These are phyloP conservation scores for Acaromyces ingoldii DNA, from an alignment of 1,284 basidiomycete species.

Conservation along the genomic window DNA sequence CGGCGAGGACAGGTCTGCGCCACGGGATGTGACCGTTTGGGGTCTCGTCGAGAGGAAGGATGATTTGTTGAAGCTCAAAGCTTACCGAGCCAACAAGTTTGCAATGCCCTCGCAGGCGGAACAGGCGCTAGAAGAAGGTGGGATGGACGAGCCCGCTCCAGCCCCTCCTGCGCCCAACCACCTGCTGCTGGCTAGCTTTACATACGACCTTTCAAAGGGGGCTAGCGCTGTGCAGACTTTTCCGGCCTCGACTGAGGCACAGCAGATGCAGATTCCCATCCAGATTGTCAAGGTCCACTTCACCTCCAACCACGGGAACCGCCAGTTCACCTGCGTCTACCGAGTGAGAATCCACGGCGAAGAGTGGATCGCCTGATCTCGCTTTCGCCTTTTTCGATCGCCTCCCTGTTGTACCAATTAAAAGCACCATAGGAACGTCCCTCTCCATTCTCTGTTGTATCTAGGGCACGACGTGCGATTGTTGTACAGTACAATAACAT, in stretches of 20 bases:
- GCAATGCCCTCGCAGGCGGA: conserved; percentile 52
- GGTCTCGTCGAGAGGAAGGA: conserved; percentile 59
- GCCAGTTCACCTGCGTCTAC: conserved; percentile 82
- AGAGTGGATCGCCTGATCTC: no score
- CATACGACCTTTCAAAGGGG: conserved; percentile 63
- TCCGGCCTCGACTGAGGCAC: conserved; percentile 65
- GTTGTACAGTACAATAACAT: no score
- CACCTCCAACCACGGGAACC: conserved; percentile 78
- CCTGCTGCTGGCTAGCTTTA: conserved; percentile 70
- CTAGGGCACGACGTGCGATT: no score
- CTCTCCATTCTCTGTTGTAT: no score
- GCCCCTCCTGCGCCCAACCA: conserved; percentile 61
- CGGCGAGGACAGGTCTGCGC: no score
- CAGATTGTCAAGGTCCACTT: conserved; percentile 73
- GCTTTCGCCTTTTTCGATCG: no score
- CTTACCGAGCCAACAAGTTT: conserved; percentile 45
- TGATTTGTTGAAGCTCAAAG: conserved; percentile 59
- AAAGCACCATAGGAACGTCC: no score
- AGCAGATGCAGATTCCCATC: conserved; percentile 68
- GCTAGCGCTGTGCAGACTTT: conserved; percentile 75
- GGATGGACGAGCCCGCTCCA: conserved; percentile 10
- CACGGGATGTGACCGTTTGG: conserved; percentile 82
- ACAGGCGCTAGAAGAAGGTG: conserved; percentile 36
- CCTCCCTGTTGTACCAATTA: no score
- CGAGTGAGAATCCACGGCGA: conserved; percentile 62